A percentile compares a stretch with the other conserved stretches of the same genome.
phyloP scores from a whole-genome alignment of 1,284 basidiomycete genomes.

The Mycena citricolor region DNA sequence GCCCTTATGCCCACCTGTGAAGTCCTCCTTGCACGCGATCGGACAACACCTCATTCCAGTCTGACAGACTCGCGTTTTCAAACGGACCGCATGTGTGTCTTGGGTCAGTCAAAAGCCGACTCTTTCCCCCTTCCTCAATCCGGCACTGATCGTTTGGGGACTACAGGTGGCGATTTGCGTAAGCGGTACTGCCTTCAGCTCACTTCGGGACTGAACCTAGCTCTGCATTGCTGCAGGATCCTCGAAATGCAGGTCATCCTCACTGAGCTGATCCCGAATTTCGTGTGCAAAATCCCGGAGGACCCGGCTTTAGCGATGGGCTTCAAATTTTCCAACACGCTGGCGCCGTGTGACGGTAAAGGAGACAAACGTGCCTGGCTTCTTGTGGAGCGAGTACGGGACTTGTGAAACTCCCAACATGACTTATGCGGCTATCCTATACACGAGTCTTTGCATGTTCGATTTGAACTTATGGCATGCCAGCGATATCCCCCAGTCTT shows the following conservation, averaged over 20 bases:
- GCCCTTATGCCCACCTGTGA: constrained; percentile 35
- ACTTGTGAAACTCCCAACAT: no score
- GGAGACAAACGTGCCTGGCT: constrained; percentile 11
- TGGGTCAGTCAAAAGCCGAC: constrained; percentile 26
- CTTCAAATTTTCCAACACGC: constrained; percentile 6
- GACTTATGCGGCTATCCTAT: no score
- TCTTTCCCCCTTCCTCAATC: not conserved
- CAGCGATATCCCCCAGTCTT: no score
- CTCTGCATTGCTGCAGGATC: constrained; percentile 28
- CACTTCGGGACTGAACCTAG: no score
- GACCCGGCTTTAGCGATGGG: no score
- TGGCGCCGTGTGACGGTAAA: constrained; percentile 3
- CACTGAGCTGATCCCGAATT: constrained; percentile 26
- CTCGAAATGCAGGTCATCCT: constrained; percentile 30
- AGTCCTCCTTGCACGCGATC: no score
- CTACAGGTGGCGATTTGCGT: constrained; percentile 31
- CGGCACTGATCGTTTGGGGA: not conserved
- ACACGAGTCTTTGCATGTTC: no score
- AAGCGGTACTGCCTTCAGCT: no score
- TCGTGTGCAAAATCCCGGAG: constrained; percentile 22
- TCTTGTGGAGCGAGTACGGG: no score
- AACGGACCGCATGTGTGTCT: constrained; percentile 33
- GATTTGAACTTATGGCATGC: no score
- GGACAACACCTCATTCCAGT: no score
- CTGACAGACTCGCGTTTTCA: constrained; percentile 27